phyloP scores from a whole-genome alignment of 2,329 filamentous ascomycete species.

The Aspergillus sp. region DNA sequence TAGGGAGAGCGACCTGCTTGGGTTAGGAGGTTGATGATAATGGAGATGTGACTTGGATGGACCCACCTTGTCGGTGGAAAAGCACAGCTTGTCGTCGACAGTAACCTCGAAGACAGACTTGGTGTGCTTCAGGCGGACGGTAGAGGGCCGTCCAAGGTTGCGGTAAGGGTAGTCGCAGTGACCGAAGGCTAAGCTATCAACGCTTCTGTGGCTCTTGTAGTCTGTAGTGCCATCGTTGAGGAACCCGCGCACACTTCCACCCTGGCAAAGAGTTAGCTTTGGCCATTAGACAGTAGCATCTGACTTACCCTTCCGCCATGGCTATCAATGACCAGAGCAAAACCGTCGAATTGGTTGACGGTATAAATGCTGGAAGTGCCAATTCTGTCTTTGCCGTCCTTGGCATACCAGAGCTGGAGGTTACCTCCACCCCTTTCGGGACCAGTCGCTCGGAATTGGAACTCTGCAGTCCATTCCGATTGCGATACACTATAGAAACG shows the following conservation, averaged over 20 bases:
- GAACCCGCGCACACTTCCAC: slow-evolving; percentile 85
- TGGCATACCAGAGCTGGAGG: slow-evolving; percentile 88
- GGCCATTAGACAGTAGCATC: not conserved
- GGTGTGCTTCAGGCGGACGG: slow-evolving; percentile 73
- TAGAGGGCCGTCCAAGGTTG: slow-evolving; percentile 82
- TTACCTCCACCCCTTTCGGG: slow-evolving; percentile 85
- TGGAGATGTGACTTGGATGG: not conserved
- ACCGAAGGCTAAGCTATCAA: slow-evolving; percentile 87
- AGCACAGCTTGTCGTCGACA: slow-evolving; percentile 79
- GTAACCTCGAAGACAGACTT: slow-evolving; percentile 70
- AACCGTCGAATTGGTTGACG: slow-evolving; percentile 81
- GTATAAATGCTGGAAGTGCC: slow-evolving; percentile 81
- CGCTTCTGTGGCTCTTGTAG: slow-evolving; percentile 72
- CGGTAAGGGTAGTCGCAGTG: slow-evolving; percentile 90
- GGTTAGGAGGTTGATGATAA: slow-evolving; percentile 2
- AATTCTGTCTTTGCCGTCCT: slow-evolving; percentile 65
- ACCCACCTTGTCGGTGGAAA: slow-evolving; percentile 69
- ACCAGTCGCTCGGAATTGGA: slow-evolving; percentile 85
- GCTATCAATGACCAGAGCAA: slow-evolving; percentile 82
- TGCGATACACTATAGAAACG: slow-evolving; percentile 44
- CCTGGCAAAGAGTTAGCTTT: slow-evolving; percentile 38
- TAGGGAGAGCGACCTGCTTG: slow-evolving; percentile 68
- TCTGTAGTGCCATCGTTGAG: slow-evolving; percentile 86
- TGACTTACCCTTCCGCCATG: slow-evolving; percentile 66
- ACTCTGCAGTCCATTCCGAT: slow-evolving; percentile 75